Conservation (phyloP, 2,329 filamentous ascomycete genomes). For the Verticillium nubilum region DNA sequence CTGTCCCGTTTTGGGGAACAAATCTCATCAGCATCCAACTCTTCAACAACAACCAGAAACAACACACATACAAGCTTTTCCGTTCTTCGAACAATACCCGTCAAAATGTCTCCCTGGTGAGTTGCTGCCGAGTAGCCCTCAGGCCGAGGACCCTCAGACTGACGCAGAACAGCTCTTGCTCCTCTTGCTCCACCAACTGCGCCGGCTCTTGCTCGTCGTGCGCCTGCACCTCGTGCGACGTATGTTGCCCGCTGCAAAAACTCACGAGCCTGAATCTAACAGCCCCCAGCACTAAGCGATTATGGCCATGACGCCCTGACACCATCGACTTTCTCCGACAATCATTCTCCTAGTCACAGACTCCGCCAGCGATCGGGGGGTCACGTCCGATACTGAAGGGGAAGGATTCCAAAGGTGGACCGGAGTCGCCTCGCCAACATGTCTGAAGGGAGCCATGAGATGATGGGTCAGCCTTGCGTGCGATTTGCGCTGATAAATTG, state of each 20-base stretch:
- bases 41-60: background rate
- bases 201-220: constrained; percentile 11
- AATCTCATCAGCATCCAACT: constrained; percentile 5
- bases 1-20: background rate
- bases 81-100: constrained; percentile 5
- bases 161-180: constrained; percentile 7
- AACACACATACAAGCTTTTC: constrained; percentile 3
- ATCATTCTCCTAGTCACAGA: background rate
- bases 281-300: background rate
- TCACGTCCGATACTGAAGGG: background rate
- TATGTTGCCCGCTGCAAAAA: background rate
- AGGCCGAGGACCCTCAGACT: background rate
- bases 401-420: background rate
- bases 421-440: background rate
- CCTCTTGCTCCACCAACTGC: constrained; percentile 12
- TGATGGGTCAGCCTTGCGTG: background rate
- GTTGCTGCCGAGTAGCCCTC: background rate
- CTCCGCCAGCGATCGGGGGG: background rate
- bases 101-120: constrained; percentile 13
- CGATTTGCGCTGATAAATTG: background rate
- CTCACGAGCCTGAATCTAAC: background rate
- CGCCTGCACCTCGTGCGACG: constrained; percentile 13
- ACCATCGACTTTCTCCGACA: background rate
- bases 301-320: background rate
- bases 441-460: background rate